Conservation (phyloP, 2,329 filamentous ascomycete genomes). For the Sordariomycetes sp. region DNA sequence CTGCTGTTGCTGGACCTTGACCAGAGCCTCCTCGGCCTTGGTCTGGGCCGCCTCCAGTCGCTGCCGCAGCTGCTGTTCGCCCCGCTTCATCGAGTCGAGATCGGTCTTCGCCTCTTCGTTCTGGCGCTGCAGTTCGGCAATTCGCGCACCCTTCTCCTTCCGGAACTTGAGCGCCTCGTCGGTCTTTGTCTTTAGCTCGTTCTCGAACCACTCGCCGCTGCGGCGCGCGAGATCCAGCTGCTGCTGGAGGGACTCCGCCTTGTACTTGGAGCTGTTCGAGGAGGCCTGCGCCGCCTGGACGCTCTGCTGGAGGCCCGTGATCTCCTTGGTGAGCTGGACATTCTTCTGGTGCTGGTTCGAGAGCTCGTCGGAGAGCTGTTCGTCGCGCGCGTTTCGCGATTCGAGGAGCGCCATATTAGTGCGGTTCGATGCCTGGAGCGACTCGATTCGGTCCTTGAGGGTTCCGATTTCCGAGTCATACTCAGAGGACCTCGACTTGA, state of each 20-base stretch:
- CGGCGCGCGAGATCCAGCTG: slow-evolving; percentile 81
- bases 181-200: slow-evolving; percentile 81
- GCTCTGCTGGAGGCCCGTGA: slow-evolving; percentile 71
- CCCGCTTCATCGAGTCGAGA: slow-evolving; percentile 67
- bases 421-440: slow-evolving; percentile 83
- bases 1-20: slow-evolving; percentile 74
- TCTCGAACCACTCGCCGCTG: slow-evolving; percentile 89
- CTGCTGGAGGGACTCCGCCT: slow-evolving; percentile 81
- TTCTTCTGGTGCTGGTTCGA: slow-evolving; percentile 83
- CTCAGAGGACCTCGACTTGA: slow-evolving; percentile 65
- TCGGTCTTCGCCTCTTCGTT: slow-evolving; percentile 76
- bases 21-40: slow-evolving; percentile 76
- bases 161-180: slow-evolving; percentile 81
- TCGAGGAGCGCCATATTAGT: slow-evolving; percentile 85
- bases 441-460: slow-evolving; percentile 71
- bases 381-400: slow-evolving; percentile 77
- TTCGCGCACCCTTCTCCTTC: slow-evolving; percentile 87
- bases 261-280: slow-evolving; percentile 74
- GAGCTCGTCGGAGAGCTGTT: slow-evolving; percentile 76
- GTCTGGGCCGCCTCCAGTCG: slow-evolving; percentile 75
- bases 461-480: slow-evolving; percentile 66
- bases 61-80: slow-evolving; percentile 69
- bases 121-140: slow-evolving; percentile 77
- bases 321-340: slow-evolving; percentile 70
- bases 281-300: slow-evolving; percentile 74